A percentile compares a stretch with the other conserved stretches of the same genome.
These are phyloP conservation scores for Fraxinus baroniana DNA, from an alignment of 305 asterid species.

Conservation along the genomic window DNA sequence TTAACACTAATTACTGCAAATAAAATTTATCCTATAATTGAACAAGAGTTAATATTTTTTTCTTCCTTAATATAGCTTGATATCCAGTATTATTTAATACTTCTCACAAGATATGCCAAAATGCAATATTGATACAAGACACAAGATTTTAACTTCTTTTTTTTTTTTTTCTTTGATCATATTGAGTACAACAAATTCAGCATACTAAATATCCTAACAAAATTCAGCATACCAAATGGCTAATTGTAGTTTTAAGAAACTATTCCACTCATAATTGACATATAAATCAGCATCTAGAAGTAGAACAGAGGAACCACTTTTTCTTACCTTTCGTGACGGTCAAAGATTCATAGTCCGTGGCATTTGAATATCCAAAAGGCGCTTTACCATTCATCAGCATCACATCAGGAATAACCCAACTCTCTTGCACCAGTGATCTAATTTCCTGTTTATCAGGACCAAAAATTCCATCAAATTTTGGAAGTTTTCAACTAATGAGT, in stretches of 20 bases:
- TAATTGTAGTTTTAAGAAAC: not conserved
- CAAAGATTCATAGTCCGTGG: conserved; percentile 39
- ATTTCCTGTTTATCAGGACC: conserved; percentile 22
- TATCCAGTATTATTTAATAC: not conserved
- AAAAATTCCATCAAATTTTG: not conserved
- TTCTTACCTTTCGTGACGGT: conserved; percentile 49
- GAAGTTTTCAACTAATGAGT: not conserved
- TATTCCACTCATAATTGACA: not conserved
- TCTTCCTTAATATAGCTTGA: not conserved
- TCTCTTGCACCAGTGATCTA: conserved; percentile 14
- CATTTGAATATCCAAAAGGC: conserved; percentile 31
- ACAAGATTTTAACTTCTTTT: not conserved
- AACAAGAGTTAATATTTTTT: not conserved
- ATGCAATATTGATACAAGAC: not conserved
- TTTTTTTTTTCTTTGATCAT: not conserved
- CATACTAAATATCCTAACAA: not conserved
- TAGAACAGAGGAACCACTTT: not conserved
- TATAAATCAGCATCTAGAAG: not conserved
- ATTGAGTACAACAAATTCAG: not conserved
- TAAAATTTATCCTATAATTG: not conserved
- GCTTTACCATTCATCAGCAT: conserved; percentile 75
- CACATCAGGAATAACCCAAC: conserved; percentile 19
- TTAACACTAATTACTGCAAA: no score
- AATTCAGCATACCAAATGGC: not conserved
- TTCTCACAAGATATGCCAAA: not conserved